phyloP scores from a whole-genome alignment of 768 basidiomycete species.

The Mycena amicta region DNA sequence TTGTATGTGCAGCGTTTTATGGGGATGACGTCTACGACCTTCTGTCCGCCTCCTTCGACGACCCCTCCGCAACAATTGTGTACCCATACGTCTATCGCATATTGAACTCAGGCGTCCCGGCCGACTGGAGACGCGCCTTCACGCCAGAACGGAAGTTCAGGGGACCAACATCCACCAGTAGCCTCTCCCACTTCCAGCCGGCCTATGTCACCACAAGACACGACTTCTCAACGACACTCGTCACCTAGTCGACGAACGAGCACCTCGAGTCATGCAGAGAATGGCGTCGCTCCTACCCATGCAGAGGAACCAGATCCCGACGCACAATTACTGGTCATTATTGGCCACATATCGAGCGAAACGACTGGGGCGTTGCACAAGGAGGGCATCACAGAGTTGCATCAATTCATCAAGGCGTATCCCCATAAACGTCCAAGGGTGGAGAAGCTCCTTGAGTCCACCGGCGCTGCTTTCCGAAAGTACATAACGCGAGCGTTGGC shows the following conservation, averaged over 20 bases:
- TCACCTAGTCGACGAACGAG: conserved; percentile 70
- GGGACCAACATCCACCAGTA: conserved; percentile 36
- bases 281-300: conserved; percentile 48
- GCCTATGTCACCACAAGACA: conserved; percentile 72
- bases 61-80: conserved; percentile 96
- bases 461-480: conserved; percentile 87
- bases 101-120: conserved; percentile 65
- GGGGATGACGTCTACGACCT: conserved; percentile 91
- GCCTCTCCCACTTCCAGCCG: conserved; percentile 66
- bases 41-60: conserved; percentile 88
- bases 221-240: conserved; percentile 55
- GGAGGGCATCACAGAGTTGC: conserved; percentile 92
- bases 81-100: conserved; percentile 95
- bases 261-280: conserved; percentile 63
- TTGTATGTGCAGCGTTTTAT: conserved; percentile 70
- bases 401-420: conserved; percentile 90
- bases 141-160: conserved; percentile 39
- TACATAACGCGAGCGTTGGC: conserved; percentile 89
- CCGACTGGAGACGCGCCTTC: conserved; percentile 21
- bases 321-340: conserved; percentile 77
- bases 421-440: conserved; percentile 82
- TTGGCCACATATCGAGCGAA: conserved; percentile 86
- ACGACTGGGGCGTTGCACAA: conserved; percentile 88
- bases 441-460: conserved; percentile 86
- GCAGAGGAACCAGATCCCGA: conserved; percentile 87